A percentile compares a stretch with the other conserved stretches of the same genome.
Evolutionary conservation across 2,329 filamentous ascomycete species (phyloP).

Genomic region (Seiridium cupressi): DNA sequence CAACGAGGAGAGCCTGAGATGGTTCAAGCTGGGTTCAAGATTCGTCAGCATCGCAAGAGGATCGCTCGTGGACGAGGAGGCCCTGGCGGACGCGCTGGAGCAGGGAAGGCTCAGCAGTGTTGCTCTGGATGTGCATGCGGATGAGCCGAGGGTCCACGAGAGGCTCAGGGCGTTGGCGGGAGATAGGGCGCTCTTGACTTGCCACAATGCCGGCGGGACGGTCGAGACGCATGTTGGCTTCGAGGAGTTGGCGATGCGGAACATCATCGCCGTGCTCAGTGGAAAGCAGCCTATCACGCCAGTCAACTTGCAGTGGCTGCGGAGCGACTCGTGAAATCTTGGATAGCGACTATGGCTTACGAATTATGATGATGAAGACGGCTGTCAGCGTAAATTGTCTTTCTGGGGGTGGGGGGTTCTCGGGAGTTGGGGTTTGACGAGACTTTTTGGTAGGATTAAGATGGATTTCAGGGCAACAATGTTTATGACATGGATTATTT

Average conservation of each 20-base stretch:
- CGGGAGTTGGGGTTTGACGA: too few relatives aligned
- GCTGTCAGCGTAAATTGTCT: too few relatives aligned
- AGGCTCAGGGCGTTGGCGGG: constrained; percentile 39
- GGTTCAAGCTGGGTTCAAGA: constrained; percentile 53
- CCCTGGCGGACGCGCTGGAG: constrained; percentile 58
- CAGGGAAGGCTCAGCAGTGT: constrained; percentile 46
- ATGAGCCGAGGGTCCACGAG: constrained; percentile 55
- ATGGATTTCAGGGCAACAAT: too few relatives aligned
- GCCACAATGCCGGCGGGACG: constrained; percentile 66
- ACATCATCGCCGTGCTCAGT: constrained; percentile 58
- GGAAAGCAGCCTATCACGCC: constrained; percentile 54
- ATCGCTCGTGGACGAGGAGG: constrained; percentile 63
- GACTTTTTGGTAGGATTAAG: too few relatives aligned
- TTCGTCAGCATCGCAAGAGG: constrained; percentile 68
- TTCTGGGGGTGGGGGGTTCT: too few relatives aligned
- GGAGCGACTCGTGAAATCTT: constrained; percentile 1
- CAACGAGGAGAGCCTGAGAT: constrained; percentile 40
- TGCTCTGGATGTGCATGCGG: constrained; percentile 63
- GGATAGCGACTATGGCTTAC: too few relatives aligned
- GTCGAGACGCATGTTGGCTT: constrained; percentile 66
- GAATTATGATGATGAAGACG: too few relatives aligned
- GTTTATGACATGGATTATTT: too few relatives aligned
- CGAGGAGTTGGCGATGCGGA: constrained; percentile 65
- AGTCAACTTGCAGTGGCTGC: constrained; percentile 55
- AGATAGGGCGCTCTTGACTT: constrained; percentile 56